Base-by-base conservation (phyloP, 2,329 filamentous ascomycete genomes). In the Lachnellula hyalina region DNA sequence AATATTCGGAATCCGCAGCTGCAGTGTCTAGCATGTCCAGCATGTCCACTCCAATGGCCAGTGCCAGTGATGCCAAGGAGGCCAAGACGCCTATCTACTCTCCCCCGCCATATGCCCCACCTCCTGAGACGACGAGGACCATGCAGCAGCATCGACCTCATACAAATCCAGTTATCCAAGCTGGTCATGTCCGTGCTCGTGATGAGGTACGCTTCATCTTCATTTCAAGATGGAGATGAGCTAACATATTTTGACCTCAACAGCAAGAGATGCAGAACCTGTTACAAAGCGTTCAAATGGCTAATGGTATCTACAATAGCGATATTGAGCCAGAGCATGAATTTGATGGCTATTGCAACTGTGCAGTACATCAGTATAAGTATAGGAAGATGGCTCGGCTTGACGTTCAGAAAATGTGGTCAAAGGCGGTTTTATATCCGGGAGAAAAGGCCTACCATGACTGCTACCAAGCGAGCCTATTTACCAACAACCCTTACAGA, bases 241-340 rank as follows among this genome's bases (percentile, higher is more conserved):
- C 52, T 55, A 49, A 57, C 34, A 35, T 49, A 17, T 34, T 36
- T n/a, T 36, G 6, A 17, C 44, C 17, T 47, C 46, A 12, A 17
- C 51, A 74, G 70, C 72, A 75, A 69, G 64, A 73, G 35, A 76
- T 77, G 72, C 73, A 76, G 53, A 70, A 73, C 45, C 40, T 61
- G 19, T 64, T 77, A 4, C 73, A 74, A 52, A 66, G 47, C n/a
- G 57, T 77, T 4, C 75, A 77, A 52, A 64, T 64, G 12, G 52
- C 65, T 35, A 71, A 71, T 60, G 52, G 60, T 12, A 75, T 77
- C 42, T 77, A 72, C 64, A 77, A 77, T 57, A 67, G 64, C 48
- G 75, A 77, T 49, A 72, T 77, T 42, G 75, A 77, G 58, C 75
- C 75, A 9, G 74, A 77, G 52, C 74, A 77, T 56, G 73, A 76